Evolutionary conservation across 257 asterid genomes (phyloP), one percentile per base, ranked within the genome.

Genomic region (Pogostemon cablin): DNA sequence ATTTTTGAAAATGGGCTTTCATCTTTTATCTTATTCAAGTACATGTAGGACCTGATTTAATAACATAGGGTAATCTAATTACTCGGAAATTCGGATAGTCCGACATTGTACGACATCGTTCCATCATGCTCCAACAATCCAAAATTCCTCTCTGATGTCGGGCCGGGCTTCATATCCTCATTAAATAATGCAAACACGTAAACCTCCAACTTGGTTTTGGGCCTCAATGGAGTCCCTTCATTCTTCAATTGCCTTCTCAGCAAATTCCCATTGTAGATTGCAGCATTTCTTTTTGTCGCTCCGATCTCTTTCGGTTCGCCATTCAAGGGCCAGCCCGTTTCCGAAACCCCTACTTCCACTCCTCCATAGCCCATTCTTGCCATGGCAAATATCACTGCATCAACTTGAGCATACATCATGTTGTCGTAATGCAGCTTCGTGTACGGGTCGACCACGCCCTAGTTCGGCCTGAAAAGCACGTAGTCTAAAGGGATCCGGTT

Each of bases 391-490:
- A 82, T 69, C 5, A 84, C 88, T 0, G 93, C 93, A 55, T 90
- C 97, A 1, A 90, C 95, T 73, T 90, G 97, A n/a, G 96, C 97
- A 56, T 88, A 88, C 72, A 90, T 17, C 97, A 86, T 88, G 70
- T 86, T 85, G 74, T 86, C 86, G 61, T 90, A 88, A 40, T 81
- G 90, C 7, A 90, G 74, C 20, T 76, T 79, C 0, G 91, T 90
- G 68, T 85, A 76, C 1, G 89, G 89, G 72, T 90, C 93, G 35
- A 79, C 56, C 82, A 85, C 79, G 6, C 95, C 96, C 3, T 71
- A 15, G 41, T 75, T 86, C 1, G 86, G 82, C 77, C 84, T 82
- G 65, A 86, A 88, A 10, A 90, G 52, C 25, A 74, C 91, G 11
- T 90, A 90, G 55, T 86, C 96, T 43, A 90, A 2, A 0, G 96